Conservation (phyloP, 192 early-diverging fungal genomes). For the Coemansia sp. region DNA sequence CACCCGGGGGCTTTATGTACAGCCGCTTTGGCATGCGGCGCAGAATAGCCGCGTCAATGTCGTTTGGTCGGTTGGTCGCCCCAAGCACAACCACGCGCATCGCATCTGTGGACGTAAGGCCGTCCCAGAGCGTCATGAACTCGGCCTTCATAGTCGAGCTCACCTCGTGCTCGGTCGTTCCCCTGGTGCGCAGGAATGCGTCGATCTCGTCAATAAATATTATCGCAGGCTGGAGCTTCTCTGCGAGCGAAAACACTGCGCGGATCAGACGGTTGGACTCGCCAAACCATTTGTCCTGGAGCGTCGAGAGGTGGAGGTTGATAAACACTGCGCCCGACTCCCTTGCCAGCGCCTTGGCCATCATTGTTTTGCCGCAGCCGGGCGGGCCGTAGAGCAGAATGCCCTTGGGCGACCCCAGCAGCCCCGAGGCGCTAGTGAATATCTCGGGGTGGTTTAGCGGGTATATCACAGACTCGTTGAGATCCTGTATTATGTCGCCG, state of each 20-base stretch:
- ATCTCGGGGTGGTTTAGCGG: slow-evolving; percentile 92
- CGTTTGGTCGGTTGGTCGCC: slow-evolving; percentile 96
- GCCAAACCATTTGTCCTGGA: slow-evolving; percentile 98
- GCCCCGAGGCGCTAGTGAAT: slow-evolving; percentile 78
- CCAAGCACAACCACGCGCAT: slow-evolving; percentile 75
- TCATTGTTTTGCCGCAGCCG: slow-evolving; percentile 97
- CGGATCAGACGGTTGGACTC: slow-evolving; percentile 93
- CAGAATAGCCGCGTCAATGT: slow-evolving; percentile 96
- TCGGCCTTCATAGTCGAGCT: slow-evolving; percentile 99
- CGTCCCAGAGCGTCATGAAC: slow-evolving; percentile 99
- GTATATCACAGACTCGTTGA: slow-evolving; percentile 95
- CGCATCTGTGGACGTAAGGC: slow-evolving; percentile 63
- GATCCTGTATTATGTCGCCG: slow-evolving; percentile 84
- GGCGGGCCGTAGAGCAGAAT: slow-evolving; percentile 95
- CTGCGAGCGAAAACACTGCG: slow-evolving; percentile 90
- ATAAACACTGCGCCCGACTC: slow-evolving; percentile 98
- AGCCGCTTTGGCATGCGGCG: slow-evolving; percentile 98
- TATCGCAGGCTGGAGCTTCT: slow-evolving; percentile 93
- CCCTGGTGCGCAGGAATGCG: slow-evolving; percentile 88
- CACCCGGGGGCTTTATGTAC: slow-evolving; percentile 78
- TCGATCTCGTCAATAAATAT: slow-evolving; percentile 99
- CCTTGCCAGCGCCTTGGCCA: slow-evolving; percentile 95
- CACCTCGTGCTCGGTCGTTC: slow-evolving; percentile 91
- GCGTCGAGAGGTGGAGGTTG: slow-evolving; percentile 93
- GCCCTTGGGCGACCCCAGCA: slow-evolving; percentile 92